Conservation (phyloP, 164 flowering plant species). For the Liriodendron chinense region DNA sequence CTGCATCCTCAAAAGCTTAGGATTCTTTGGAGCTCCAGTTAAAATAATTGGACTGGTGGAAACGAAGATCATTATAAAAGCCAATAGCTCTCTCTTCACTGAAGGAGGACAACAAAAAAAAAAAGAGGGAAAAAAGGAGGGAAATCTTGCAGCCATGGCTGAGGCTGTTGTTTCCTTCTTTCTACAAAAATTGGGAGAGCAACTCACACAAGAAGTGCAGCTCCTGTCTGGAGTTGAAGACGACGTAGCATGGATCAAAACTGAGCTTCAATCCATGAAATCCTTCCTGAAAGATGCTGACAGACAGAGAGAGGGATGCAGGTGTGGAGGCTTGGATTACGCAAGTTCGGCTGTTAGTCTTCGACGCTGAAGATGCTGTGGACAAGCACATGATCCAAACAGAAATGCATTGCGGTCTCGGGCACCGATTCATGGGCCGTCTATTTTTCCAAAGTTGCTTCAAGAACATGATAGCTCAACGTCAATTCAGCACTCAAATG, state of each 20-base stretch:
- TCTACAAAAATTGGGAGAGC: neutral
- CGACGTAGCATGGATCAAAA: neutral
- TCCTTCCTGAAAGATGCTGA: neutral
- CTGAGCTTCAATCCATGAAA: neutral
- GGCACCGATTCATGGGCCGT: neutral
- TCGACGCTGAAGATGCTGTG: neutral
- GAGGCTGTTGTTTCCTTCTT: neutral
- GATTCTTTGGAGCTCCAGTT: no score
- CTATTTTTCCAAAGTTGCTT: neutral
- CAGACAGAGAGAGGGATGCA: neutral
- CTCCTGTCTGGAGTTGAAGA: neutral
- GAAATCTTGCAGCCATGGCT: neutral
- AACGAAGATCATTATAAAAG: no score
- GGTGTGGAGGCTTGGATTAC: neutral
- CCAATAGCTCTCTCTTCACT: no score
- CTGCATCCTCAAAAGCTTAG: no score
- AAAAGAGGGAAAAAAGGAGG: no score
- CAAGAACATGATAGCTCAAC: neutral
- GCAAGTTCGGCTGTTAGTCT: neutral
- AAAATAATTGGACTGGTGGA: no score
- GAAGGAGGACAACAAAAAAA: no score
- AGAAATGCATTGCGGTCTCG: neutral
- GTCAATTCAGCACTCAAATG: neutral
- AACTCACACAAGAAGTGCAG: neutral
- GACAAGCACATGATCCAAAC: neutral